Evolutionary conservation across 345 rosid species (phyloP).

Genomic region (Bruguiera sexangula): DNA sequence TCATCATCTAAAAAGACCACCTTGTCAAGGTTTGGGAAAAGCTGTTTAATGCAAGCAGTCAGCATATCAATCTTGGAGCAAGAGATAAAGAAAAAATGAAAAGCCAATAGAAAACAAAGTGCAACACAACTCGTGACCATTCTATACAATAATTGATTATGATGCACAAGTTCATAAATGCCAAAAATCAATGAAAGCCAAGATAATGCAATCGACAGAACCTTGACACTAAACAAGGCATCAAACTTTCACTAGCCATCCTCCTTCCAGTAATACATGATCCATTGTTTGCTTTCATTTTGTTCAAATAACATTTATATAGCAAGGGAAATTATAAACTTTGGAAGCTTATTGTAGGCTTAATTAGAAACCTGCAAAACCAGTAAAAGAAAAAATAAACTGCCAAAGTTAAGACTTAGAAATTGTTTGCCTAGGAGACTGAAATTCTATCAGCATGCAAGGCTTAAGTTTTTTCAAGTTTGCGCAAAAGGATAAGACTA

Average conservation of each 20-base stretch:
- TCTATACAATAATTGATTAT: neutral
- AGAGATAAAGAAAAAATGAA: neutral
- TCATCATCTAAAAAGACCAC: constrained; percentile 97
- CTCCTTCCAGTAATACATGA: too few species aligned
- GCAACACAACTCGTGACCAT: neutral
- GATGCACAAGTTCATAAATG: neutral
- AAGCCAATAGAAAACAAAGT: neutral
- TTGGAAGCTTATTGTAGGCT: too few species aligned
- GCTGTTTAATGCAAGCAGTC: constrained; percentile 49
- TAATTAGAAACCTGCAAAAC: too few species aligned
- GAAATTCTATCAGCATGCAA: neutral
- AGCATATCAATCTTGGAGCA: constrained; percentile 1
- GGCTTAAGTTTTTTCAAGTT: neutral
- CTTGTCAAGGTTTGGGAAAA: constrained; percentile 90
- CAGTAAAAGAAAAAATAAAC: too few species aligned
- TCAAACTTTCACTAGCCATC: neutral
- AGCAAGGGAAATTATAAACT: too few species aligned
- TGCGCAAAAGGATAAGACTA: neutral
- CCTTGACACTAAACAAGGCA: neutral
- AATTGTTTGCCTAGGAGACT: too few species aligned
- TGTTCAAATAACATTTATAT: neutral
- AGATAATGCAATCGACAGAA: neutral
- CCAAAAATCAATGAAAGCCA: neutral
- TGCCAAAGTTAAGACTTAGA: too few species aligned
- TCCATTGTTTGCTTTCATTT: neutral